Evolutionary conservation across 2,329 filamentous ascomycete genomes (phyloP).

Genomic region (Microsporum ferrugineum): DNA sequence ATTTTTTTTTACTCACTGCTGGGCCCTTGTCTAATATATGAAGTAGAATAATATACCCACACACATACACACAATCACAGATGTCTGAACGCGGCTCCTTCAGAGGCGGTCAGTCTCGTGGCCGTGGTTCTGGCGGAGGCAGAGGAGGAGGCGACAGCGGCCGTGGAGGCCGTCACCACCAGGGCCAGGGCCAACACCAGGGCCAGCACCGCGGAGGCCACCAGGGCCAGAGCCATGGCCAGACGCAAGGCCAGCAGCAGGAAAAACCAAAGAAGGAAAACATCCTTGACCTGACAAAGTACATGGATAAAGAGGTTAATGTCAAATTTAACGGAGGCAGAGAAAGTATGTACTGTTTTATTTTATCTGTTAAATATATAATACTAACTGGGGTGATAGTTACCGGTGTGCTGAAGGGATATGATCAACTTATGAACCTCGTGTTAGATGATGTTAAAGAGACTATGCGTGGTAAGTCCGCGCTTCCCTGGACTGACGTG

Average conservation of each 20-base stretch:
- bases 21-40: background rate
- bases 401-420: conserved; percentile 80
- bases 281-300: conserved; percentile 87
- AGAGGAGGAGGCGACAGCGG: conserved; percentile 30
- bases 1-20: background rate
- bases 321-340: conserved; percentile 95
- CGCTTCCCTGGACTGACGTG: background rate
- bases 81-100: conserved; percentile 43
- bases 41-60: background rate
- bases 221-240: conserved; percentile 13
- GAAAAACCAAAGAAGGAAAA: conserved; percentile 96
- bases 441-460: conserved; percentile 93
- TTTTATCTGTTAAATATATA: background rate
- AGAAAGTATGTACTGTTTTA: conserved; percentile 51
- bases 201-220: conserved; percentile 38
- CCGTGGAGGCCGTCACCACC: conserved; percentile 31
- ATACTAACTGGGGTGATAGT: conserved; percentile 44
- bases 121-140: conserved; percentile 28
- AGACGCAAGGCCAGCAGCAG: conserved; percentile 38
- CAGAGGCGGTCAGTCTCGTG: conserved; percentile 41
- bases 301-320: conserved; percentile 89
- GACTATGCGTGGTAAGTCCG: conserved; percentile 61
- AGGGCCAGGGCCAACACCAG: conserved; percentile 31
- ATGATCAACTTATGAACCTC: conserved; percentile 95
- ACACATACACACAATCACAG: background rate